Evolutionary conservation across 768 basidiomycete species (phyloP).

Genomic region (Tulasnella calospora): DNA sequence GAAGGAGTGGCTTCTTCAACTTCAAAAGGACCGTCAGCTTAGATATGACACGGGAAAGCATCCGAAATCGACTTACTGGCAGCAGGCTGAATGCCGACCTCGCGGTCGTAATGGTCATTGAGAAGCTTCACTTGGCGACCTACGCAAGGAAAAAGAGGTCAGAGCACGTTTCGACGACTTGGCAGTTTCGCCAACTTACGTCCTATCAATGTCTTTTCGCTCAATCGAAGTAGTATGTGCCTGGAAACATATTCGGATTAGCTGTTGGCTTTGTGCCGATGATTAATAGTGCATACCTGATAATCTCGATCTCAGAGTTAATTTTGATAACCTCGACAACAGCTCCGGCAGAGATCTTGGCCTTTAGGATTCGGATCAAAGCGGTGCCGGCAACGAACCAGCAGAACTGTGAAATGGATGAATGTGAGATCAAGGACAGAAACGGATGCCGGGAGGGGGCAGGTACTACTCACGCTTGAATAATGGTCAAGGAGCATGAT

Average conservation of each 20-base stretch:
- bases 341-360: not conserved
- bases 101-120: conserved; percentile 3
- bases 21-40: not conserved
- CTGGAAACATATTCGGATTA: not conserved
- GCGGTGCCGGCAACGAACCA: conserved; percentile 16
- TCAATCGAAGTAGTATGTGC: conserved; percentile 12
- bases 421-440: not conserved
- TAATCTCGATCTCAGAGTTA: conserved; percentile 21
- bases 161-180: not conserved
- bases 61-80: not conserved
- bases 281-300: not conserved
- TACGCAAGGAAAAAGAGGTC: not conserved
- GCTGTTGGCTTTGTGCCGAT: not conserved
- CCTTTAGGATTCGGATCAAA: conserved; percentile 19
- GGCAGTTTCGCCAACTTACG: not conserved
- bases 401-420: conserved; percentile 9
- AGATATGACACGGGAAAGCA: not conserved
- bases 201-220: conserved; percentile 23
- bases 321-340: conserved; percentile 14
- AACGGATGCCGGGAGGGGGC: not conserved
- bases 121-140: conserved; percentile 2
- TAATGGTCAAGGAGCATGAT: conserved; percentile 19
- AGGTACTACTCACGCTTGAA: conserved; percentile 5
- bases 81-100: not conserved
- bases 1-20: not conserved